Evolutionary conservation across 495 filamentous ascomycete genomes (phyloP).

Genomic region (Elasticomyces elasticus): DNA sequence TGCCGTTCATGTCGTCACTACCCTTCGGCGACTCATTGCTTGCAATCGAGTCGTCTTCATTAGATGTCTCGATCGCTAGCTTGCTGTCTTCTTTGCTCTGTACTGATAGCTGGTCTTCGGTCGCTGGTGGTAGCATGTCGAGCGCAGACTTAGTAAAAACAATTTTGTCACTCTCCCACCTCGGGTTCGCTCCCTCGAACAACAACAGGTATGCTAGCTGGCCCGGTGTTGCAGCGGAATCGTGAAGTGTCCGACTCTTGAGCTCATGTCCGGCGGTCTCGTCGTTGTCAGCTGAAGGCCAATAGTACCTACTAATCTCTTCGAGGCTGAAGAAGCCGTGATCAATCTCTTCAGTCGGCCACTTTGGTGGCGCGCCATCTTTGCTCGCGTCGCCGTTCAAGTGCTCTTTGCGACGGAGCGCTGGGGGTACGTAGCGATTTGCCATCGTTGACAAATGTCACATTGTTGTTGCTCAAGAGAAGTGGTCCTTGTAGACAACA

Average conservation of each 20-base stretch:
- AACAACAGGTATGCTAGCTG: slow-evolving; percentile 16
- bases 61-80: not conserved
- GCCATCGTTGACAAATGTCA: slow-evolving; percentile 1
- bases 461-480: not conserved
- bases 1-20: not conserved
- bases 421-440: slow-evolving; percentile 11
- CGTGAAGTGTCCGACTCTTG: slow-evolving; percentile 13
- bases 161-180: slow-evolving; percentile 13
- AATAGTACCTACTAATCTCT: slow-evolving; percentile 15
- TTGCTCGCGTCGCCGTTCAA: not conserved
- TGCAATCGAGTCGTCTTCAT: not conserved
- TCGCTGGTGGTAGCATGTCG: slow-evolving; percentile 9
- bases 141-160: slow-evolving; percentile 19
- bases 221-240: slow-evolving; percentile 13
- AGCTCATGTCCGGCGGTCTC: not conserved
- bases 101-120: not conserved
- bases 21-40: not conserved
- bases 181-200: slow-evolving; percentile 17
- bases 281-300: not conserved
- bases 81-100: no score
- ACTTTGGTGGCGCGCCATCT: not conserved
- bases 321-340: not conserved
- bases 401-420: slow-evolving; percentile 7
- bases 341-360: no score
- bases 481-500: not conserved